phyloP scores from a whole-genome alignment of 441 rosid genomes.

The Isatis lusitanica region DNA sequence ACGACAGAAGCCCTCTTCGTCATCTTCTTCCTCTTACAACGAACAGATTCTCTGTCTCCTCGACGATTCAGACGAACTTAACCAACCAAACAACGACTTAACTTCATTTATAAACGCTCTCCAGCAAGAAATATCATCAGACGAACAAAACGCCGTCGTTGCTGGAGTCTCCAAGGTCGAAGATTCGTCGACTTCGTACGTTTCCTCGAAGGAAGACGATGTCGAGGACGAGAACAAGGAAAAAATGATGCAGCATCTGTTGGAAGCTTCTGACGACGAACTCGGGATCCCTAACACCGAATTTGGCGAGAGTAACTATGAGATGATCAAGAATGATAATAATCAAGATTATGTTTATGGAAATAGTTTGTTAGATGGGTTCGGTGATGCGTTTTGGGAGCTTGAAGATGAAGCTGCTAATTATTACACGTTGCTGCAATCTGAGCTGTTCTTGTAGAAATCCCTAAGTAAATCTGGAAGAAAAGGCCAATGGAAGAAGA shows the following conservation, averaged over 20 bases:
- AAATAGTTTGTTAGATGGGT: slow-evolving; percentile 34
- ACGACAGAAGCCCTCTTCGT: slow-evolving; percentile 36
- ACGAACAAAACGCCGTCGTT: slow-evolving; percentile 21
- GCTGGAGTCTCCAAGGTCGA: slow-evolving; percentile 21
- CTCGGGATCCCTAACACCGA: slow-evolving; percentile 73
- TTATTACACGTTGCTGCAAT: slow-evolving; percentile 66
- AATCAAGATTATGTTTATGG: slow-evolving; percentile 29
- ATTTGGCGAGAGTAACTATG: slow-evolving; percentile 27
- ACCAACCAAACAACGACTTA: slow-evolving; percentile 53
- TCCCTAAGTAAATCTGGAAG: not conserved
- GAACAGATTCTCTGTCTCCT: slow-evolving; percentile 57
- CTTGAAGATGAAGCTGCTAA: slow-evolving; percentile 77
- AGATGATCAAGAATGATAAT: slow-evolving; percentile 2
- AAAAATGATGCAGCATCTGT: slow-evolving; percentile 66
- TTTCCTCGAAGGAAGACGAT: slow-evolving; percentile 43
- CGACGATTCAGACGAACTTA: slow-evolving; percentile 48
- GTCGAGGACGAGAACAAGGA: slow-evolving; percentile 36
- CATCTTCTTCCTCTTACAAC: slow-evolving; percentile 33
- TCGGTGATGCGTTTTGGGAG: slow-evolving; percentile 68
- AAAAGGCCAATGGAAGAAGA: not conserved
- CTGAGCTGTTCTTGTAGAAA: slow-evolving; percentile 65
- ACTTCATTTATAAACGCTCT: slow-evolving; percentile 54
- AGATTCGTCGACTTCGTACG: slow-evolving; percentile 22
- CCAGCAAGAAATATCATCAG: slow-evolving; percentile 54
- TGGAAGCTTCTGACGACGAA: slow-evolving; percentile 84